Conservation (phyloP, 164 flowering plant species). For the Vitis amurensis region DNA sequence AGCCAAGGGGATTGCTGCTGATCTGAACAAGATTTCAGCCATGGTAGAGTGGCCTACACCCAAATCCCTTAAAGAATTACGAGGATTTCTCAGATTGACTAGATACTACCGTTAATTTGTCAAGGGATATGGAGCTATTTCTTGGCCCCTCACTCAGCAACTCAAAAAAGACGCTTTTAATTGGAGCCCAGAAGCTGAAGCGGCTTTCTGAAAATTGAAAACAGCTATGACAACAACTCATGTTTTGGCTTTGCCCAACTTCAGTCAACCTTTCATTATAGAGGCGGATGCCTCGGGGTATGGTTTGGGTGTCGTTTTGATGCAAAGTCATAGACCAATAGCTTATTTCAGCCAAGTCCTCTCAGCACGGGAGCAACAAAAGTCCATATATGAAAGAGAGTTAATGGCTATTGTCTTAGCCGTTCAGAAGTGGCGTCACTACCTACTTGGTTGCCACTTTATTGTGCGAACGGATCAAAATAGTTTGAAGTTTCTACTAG, state of each 20-base stretch:
- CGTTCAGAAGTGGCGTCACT: no score
- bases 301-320: constrained; percentile 9
- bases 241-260: constrained; percentile 6
- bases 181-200: neutral
- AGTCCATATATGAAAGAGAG: neutral
- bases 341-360: constrained; percentile 1
- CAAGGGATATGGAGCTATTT: no score
- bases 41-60: neutral
- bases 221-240: neutral
- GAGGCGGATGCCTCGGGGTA: constrained; percentile 2
- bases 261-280: neutral
- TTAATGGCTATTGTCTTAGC: neutral
- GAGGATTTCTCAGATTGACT: no score
- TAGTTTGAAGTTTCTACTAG: no score
- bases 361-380: no score
- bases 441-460: no score
- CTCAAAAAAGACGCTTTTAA: constrained; percentile 3
- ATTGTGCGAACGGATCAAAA: no score
- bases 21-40: neutral
- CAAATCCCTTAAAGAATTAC: no score
- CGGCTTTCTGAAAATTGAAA: neutral
- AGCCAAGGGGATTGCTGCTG: neutral
- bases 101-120: no score
- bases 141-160: neutral
- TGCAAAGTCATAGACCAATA: neutral